A percentile compares a stretch with the other conserved stretches of the same genome.
These are phyloP conservation scores for Aspergillus proliferans DNA, from an alignment of 2,329 filamentous ascomycete genomes.

Conservation along the genomic window DNA sequence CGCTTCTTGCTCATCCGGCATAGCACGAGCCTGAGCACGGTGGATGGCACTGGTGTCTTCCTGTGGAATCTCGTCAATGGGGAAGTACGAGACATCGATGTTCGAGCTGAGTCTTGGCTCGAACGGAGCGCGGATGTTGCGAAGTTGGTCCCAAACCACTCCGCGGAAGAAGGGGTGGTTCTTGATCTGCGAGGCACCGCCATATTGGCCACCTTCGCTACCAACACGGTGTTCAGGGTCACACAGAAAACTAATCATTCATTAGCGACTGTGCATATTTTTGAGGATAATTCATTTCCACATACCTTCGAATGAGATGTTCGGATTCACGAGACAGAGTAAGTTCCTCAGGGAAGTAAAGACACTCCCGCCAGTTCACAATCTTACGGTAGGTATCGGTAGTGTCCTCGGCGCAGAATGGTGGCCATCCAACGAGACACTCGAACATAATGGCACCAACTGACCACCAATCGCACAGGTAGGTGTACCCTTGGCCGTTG, in stretches of 20 bases:
- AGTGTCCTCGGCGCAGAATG: constrained; percentile 95
- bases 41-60: constrained; percentile 85
- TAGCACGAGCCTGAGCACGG: constrained; percentile 72
- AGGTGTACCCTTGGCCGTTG: constrained; percentile 90
- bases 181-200: constrained; percentile 88
- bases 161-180: constrained; percentile 92
- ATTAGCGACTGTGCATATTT: constrained; percentile 18
- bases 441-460: constrained; percentile 99
- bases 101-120: constrained; percentile 89
- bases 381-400: constrained; percentile 99
- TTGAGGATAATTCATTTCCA: constrained; percentile 7
- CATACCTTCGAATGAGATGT: constrained; percentile 82
- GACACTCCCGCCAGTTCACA: constrained; percentile 91
- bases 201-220: constrained; percentile 50
- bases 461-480: constrained; percentile 98
- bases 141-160: constrained; percentile 88
- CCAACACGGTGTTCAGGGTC: constrained; percentile 90
- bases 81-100: constrained; percentile 97
- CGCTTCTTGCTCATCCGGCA: constrained; percentile 70
- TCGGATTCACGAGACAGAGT: constrained; percentile 83
- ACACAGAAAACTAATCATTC: constrained; percentile 68
- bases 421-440: constrained; percentile 96
- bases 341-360: constrained; percentile 96
- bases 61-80: constrained; percentile 96
- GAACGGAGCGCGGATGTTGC: constrained; percentile 89